phyloP scores from a whole-genome alignment of 1,139 yeast species.

The Hyphopichia wangnamkhiaoensis region DNA sequence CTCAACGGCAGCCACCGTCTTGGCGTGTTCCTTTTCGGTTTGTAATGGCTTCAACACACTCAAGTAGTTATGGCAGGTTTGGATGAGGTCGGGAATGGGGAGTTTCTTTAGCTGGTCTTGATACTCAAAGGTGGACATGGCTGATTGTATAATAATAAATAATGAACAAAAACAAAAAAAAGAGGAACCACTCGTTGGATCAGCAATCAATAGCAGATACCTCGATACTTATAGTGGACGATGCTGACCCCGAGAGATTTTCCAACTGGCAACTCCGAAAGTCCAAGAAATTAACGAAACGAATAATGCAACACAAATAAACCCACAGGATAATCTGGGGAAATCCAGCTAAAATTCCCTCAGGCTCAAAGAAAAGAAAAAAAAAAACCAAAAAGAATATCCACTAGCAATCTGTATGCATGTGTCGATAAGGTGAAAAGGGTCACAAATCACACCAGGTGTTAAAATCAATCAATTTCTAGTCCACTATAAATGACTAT shows the following conservation, averaged over 20 bases:
- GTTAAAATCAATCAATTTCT: too few species aligned
- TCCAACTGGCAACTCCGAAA: not conserved
- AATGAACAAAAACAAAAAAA: not conserved
- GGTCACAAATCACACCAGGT: too few species aligned
- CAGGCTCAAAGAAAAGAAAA: not conserved
- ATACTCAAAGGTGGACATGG: slow-evolving; percentile 48
- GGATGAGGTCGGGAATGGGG: slow-evolving; percentile 75
- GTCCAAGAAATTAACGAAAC: not conserved
- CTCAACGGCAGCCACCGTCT: slow-evolving; percentile 61
- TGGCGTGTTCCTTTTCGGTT: slow-evolving; percentile 65
- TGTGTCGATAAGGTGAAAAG: too few species aligned
- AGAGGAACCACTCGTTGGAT: not conserved
- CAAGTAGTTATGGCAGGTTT: slow-evolving; percentile 65
- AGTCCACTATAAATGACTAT: too few species aligned
- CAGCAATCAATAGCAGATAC: not conserved
- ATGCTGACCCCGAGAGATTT: not conserved
- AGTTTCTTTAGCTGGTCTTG: slow-evolving; percentile 61
- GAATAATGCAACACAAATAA: not conserved
- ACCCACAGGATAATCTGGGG: not conserved
- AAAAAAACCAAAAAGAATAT: too few species aligned
- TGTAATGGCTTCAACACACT: slow-evolving; percentile 73
- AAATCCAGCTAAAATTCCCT: not conserved
- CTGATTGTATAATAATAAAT: not conserved
- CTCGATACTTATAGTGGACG: too few species aligned
- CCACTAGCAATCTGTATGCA: too few species aligned